Conservation (phyloP, 495 filamentous ascomycete species). For the Hamigera avellanea region DNA sequence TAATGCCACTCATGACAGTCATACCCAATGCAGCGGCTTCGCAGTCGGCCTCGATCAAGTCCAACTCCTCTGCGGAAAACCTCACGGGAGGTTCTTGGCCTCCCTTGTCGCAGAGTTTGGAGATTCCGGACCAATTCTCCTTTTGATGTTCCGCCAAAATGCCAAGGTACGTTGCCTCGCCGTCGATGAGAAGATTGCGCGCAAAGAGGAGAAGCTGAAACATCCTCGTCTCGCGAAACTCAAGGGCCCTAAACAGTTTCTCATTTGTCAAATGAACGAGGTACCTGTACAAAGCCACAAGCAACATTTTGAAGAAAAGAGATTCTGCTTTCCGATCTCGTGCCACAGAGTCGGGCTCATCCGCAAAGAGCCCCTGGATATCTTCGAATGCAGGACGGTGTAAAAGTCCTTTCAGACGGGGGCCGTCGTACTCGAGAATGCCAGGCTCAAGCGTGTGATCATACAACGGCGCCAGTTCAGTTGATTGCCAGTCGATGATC, state of each 20-base stretch:
- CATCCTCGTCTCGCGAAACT: conserved; percentile 4
- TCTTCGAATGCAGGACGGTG: conserved; percentile 1
- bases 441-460: conserved; percentile 7
- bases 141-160: conserved; percentile 3
- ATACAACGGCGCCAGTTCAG: conserved; percentile 8
- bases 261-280: conserved; percentile 1
- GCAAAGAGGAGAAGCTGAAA: conserved; percentile 5
- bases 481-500: conserved; percentile 17
- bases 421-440: conserved; percentile 11
- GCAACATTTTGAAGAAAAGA: conserved; percentile 5
- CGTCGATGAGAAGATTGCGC: conserved; percentile 5
- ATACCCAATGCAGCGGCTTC: neutral
- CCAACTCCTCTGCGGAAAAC: neutral
- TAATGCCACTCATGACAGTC: neutral
- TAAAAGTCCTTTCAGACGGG: neutral
- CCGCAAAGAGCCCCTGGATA: conserved; percentile 1
- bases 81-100: neutral
- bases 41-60: neutral
- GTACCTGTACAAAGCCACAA: conserved; percentile 3
- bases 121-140: conserved; percentile 5
- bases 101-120: neutral
- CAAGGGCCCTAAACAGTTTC: conserved; percentile 3
- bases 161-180: conserved; percentile 5
- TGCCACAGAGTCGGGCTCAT: conserved; percentile 3
- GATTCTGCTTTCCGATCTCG: conserved; percentile 1